A percentile compares a stretch with the other conserved stretches of the same genome.
These are phyloP conservation scores for Tricholoma sp. DNA, from an alignment of 768 basidiomycete genomes.

Conservation along the genomic window DNA sequence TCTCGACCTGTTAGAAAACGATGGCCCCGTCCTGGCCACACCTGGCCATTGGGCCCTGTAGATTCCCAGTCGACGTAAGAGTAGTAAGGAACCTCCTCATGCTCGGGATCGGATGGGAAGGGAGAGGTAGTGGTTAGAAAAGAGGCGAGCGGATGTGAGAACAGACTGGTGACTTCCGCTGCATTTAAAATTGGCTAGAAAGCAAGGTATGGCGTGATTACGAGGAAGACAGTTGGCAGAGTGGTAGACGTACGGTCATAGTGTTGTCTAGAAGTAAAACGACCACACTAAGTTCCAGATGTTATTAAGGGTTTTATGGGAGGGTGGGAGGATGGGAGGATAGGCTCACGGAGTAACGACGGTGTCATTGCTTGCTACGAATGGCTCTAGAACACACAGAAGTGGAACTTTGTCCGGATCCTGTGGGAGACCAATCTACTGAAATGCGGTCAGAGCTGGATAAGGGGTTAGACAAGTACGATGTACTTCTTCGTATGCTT, in stretches of 20 bases:
- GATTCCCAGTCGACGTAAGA: constrained; percentile 51
- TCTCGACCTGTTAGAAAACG: constrained; percentile 85
- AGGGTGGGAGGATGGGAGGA: not conserved
- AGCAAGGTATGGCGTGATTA: not conserved
- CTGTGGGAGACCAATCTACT: constrained; percentile 76
- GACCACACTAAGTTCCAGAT: constrained; percentile 56
- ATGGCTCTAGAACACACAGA: constrained; percentile 76
- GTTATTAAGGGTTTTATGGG: not conserved
- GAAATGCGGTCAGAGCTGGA: not conserved
- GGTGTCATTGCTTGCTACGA: constrained; percentile 63
- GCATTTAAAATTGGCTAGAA: constrained; percentile 12
- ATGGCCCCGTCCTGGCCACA: constrained; percentile 54
- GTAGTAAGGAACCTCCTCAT: constrained; percentile 59
- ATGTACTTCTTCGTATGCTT: constrained; percentile 85
- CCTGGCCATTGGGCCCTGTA: constrained; percentile 31
- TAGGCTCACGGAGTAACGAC: constrained; percentile 79
- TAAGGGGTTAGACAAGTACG: not conserved
- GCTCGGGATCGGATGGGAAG: constrained; percentile 48
- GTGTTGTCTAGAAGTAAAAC: constrained; percentile 80
- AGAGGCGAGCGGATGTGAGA: constrained; percentile 78
- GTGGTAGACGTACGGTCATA: constrained; percentile 46
- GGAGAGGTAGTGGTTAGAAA: constrained; percentile 64
- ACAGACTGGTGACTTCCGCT: constrained; percentile 72
- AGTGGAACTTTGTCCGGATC: constrained; percentile 68
- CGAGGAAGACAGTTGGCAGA: not conserved